phyloP scores from a whole-genome alignment of 2,329 filamentous ascomycete genomes.

The Penicillium sp. region DNA sequence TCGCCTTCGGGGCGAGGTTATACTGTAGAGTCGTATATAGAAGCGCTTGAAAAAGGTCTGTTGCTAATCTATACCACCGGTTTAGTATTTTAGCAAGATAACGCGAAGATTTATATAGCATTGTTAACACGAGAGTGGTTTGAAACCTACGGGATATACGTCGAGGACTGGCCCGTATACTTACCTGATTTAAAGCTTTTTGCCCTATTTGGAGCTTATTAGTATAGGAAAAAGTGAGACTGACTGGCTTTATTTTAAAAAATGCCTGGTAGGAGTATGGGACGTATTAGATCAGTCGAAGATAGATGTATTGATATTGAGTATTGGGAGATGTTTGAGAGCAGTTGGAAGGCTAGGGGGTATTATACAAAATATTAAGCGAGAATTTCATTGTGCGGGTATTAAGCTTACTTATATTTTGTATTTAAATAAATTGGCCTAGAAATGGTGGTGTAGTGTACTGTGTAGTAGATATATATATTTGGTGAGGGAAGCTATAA shows the following conservation, averaged over 20 bases:
- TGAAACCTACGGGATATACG: neutral
- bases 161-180: neutral
- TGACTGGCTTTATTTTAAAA: neutral
- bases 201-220: neutral
- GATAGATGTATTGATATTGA: neutral
- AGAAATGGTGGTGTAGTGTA: neutral
- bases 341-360: neutral
- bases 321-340: neutral
- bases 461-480: no score
- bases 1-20: neutral
- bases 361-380: neutral
- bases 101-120: neutral
- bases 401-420: neutral
- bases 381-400: neutral
- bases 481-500: no score
- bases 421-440: neutral
- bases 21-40: neutral
- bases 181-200: neutral
- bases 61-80: neutral
- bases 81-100: neutral
- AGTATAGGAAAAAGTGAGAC: neutral
- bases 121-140: neutral
- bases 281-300: neutral
- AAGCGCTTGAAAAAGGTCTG: neutral
- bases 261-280: neutral